Percentiles rank a stretch among this genome's conserved stretches.
Conservation (phyloP, 2,329 filamentous ascomycete species). For the Cladophialophora carrionii region DNA sequence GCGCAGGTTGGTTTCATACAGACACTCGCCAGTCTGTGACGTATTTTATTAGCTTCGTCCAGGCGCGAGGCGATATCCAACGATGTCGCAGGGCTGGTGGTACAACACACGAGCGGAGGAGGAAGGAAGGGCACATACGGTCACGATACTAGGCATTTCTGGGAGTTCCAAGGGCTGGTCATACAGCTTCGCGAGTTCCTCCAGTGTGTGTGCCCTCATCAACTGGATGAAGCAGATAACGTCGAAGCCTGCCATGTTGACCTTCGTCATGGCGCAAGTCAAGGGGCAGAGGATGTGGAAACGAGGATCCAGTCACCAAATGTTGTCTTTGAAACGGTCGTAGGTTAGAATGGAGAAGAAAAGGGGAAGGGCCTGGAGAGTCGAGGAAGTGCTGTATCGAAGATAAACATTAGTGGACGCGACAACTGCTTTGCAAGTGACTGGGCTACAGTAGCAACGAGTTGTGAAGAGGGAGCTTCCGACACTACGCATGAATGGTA, state of each 20-base stretch:
- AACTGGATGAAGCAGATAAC: background rate
- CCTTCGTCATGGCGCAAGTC: background rate
- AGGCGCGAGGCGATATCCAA: too few relatives aligned
- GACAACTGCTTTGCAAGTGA: background rate
- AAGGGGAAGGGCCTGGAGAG: background rate
- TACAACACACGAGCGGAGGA: background rate
- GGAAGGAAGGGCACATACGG: background rate
- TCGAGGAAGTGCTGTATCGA: background rate
- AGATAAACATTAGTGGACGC: background rate
- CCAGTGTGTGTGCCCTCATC: background rate
- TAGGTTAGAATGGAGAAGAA: background rate
- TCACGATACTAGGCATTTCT: slow-evolving; percentile 1
- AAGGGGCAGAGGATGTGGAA: background rate
- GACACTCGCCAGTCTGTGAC: slow-evolving; percentile 5
- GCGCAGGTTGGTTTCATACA: slow-evolving; percentile 15
- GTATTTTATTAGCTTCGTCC: background rate
- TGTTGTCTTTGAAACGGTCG: background rate
- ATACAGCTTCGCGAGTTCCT: background rate
- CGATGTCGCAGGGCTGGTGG: background rate
- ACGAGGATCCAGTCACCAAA: background rate
- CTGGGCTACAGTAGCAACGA: background rate
- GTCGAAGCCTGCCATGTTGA: slow-evolving; percentile 1
- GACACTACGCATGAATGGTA: background rate
- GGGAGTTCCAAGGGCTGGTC: background rate
- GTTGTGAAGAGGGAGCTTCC: background rate